phyloP scores from a whole-genome alignment of 495 filamentous ascomycete species.

The Penicillium taxi region DNA sequence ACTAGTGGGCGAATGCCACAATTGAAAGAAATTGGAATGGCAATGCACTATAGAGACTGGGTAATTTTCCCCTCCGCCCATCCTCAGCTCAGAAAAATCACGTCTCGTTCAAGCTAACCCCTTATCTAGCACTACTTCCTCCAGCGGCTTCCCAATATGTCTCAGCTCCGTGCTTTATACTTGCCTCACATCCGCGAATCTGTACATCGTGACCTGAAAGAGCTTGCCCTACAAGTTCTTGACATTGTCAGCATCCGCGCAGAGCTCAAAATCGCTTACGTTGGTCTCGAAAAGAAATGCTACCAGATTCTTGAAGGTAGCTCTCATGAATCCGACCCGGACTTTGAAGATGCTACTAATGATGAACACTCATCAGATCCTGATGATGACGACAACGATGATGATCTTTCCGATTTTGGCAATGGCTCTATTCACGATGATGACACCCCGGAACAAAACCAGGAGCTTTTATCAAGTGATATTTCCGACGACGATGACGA shows the following conservation, averaged over 20 bases:
- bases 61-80: too few species aligned
- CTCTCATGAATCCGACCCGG: constrained; percentile 32
- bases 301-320: constrained; percentile 76
- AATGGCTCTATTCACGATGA: neutral
- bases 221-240: constrained; percentile 75
- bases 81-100: too few species aligned
- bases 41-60: constrained; percentile 79
- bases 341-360: constrained; percentile 28
- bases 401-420: constrained; percentile 16
- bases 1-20: constrained; percentile 75
- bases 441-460: constrained; percentile 40
- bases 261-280: constrained; percentile 74
- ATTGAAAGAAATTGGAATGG: constrained; percentile 67
- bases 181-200: constrained; percentile 65
- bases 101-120: constrained; percentile 6
- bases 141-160: constrained; percentile 67
- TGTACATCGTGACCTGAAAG: constrained; percentile 50
- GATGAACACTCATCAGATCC: constrained; percentile 38
- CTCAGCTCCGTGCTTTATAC: constrained; percentile 70
- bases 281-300: constrained; percentile 75
- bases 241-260: constrained; percentile 83
- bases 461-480: constrained; percentile 29
- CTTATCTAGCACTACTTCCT: constrained; percentile 72
- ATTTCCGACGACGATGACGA: constrained; percentile 47
- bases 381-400: constrained; percentile 35